phyloP scores from a whole-genome alignment of 345 rosid genomes.

The Eucalyptus cloeziana region DNA sequence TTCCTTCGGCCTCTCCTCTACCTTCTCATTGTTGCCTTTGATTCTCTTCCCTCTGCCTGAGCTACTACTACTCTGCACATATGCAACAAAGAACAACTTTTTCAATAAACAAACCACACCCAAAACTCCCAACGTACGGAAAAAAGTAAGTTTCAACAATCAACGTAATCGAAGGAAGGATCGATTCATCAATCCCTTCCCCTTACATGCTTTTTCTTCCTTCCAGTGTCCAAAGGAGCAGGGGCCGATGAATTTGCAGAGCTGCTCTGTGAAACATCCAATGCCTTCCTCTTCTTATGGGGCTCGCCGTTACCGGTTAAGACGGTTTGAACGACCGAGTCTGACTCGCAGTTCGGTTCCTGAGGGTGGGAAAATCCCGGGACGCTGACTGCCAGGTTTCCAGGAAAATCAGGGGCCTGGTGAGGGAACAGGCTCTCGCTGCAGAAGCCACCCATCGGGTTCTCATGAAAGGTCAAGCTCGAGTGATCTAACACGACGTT shows the following conservation, averaged over 20 bases:
- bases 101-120: not conserved
- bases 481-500: not conserved
- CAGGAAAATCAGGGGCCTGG: not conserved
- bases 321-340: not conserved
- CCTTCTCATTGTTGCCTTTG: slow-evolving; percentile 3
- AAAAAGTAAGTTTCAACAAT: not conserved
- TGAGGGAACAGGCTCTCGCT: not conserved
- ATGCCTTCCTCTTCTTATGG: not conserved
- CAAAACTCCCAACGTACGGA: not conserved
- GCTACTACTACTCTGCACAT: slow-evolving; percentile 10
- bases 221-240: not conserved
- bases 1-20: slow-evolving; percentile 18
- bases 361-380: not conserved
- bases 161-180: not conserved
- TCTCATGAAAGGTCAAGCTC: not conserved
- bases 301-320: not conserved
- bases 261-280: not conserved
- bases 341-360: not conserved
- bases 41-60: slow-evolving; percentile 18
- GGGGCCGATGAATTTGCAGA: not conserved
- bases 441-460: not conserved
- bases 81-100: not conserved
- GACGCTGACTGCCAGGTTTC: not conserved
- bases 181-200: not conserved
- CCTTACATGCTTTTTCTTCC: not conserved